Percentiles rank a stretch among this genome's conserved stretches.
Conservation (phyloP, 2,329 filamentous ascomycete genomes). For the Fusarium nodosum region DNA sequence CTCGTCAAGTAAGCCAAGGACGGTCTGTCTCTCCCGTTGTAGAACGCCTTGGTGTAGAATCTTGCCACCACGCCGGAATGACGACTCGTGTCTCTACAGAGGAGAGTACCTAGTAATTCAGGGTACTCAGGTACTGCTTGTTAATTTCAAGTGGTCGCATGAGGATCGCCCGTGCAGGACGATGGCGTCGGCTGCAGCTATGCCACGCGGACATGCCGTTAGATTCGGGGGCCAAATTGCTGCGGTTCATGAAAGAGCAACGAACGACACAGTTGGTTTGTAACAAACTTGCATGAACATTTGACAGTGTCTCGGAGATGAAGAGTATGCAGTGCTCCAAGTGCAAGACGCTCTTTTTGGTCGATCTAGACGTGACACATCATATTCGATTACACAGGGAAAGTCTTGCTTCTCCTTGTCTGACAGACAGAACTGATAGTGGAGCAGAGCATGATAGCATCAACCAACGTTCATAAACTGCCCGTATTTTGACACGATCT, state of each 20-base stretch:
- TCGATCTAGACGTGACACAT: constrained; percentile 17
- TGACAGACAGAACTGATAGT: constrained; percentile 2
- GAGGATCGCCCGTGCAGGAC: constrained; percentile 37
- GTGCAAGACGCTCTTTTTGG: not conserved
- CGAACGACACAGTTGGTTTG: constrained; percentile 6
- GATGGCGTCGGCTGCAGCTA: constrained; percentile 33
- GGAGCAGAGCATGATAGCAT: constrained; percentile 13
- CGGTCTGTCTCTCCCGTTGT: constrained; percentile 6
- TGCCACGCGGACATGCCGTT: constrained; percentile 34
- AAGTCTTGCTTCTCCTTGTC: constrained; percentile 1
- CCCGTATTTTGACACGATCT: not conserved
- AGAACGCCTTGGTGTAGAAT: constrained; percentile 8
- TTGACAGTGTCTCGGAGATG: constrained; percentile 13
- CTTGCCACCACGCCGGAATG: constrained; percentile 26
- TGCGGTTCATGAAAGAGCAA: constrained; percentile 11
- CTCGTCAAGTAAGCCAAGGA: constrained; percentile 10
- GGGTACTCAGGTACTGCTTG: constrained; percentile 1
- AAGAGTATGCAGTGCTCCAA: not conserved
- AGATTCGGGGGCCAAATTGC: constrained; percentile 33
- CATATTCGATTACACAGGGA: constrained; percentile 7
- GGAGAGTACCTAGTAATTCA: not conserved
- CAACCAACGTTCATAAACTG: constrained; percentile 3
- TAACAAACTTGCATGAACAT: constrained; percentile 21
- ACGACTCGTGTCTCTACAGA: constrained; percentile 14
- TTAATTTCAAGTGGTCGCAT: constrained; percentile 37